A percentile compares a stretch with the other conserved stretches of the same genome.
Conservation (phyloP, 257 asterid genomes). For the Solanum chaucha region DNA sequence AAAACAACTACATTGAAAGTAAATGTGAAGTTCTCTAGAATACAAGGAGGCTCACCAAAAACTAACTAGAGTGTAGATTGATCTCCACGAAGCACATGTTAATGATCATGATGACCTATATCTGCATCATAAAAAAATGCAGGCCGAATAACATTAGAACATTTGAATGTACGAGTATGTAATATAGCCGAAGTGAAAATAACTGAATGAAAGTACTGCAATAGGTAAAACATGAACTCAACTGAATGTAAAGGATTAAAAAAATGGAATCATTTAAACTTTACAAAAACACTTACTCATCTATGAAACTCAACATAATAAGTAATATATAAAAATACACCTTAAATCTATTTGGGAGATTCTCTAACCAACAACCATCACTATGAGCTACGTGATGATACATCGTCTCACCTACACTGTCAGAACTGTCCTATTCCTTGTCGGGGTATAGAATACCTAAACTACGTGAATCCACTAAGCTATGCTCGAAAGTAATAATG, state of each 20-base stretch:
- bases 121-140: background rate
- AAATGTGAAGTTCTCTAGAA: background rate
- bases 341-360: background rate
- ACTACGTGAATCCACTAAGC: background rate
- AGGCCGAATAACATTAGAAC: background rate
- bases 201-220: too few species aligned
- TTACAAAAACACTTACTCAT: background rate
- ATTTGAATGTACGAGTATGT: background rate
- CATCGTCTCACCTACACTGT: background rate
- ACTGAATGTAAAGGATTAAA: too few species aligned
- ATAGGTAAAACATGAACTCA: background rate
- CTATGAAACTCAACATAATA: background rate
- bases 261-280: background rate
- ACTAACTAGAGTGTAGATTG: background rate
- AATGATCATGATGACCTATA: background rate
- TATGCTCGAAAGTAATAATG: background rate
- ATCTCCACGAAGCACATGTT: background rate
- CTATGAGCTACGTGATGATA: background rate
- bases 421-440: background rate
- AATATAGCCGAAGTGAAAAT: background rate
- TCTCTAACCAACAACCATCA: background rate
- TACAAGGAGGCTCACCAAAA: background rate
- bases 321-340: too few species aligned
- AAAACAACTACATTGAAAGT: background rate
- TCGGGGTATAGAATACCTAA: background rate